These are phyloP conservation scores for Forsythia viridissima DNA, from an alignment of 257 asterid genomes.

Conservation along the genomic window DNA sequence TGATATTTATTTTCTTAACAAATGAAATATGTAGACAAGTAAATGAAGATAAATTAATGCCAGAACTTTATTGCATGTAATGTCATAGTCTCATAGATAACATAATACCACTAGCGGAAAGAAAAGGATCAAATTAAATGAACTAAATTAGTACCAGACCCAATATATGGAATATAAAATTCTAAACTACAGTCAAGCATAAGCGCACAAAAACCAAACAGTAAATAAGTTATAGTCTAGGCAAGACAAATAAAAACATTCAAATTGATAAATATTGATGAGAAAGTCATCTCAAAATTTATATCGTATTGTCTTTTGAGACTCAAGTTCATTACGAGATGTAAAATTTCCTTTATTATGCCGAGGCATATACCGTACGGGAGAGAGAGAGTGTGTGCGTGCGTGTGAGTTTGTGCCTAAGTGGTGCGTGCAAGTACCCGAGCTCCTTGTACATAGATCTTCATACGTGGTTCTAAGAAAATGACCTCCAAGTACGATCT, in stretches of 20 bases:
- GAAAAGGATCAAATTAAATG: not conserved
- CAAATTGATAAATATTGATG: not conserved
- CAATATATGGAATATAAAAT: not conserved
- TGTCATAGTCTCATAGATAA: not conserved
- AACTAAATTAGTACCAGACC: not conserved
- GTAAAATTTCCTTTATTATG: too few species aligned
- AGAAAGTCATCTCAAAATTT: not conserved
- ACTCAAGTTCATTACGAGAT: too few species aligned
- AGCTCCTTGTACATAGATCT: constrained; percentile 75
- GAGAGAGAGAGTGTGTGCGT: not conserved
- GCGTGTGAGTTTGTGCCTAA: not conserved
- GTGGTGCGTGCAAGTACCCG: constrained; percentile 36
- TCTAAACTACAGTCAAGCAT: not conserved
- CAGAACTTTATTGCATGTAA: not conserved
- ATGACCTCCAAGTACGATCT: constrained; percentile 74
- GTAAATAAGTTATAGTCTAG: not conserved
- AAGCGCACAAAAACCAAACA: not conserved
- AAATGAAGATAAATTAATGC: not conserved
- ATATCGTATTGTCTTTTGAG: not conserved
- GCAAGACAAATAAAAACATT: not conserved
- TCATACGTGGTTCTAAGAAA: constrained; percentile 82
- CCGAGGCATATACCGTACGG: too few species aligned
- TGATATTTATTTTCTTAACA: not conserved
- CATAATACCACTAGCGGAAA: not conserved
- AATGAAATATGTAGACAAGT: not conserved